A percentile compares a stretch with the other conserved stretches of the same genome.
phyloP scores from a whole-genome alignment of 2,329 filamentous ascomycete species.

The Fusarium sambucinum region DNA sequence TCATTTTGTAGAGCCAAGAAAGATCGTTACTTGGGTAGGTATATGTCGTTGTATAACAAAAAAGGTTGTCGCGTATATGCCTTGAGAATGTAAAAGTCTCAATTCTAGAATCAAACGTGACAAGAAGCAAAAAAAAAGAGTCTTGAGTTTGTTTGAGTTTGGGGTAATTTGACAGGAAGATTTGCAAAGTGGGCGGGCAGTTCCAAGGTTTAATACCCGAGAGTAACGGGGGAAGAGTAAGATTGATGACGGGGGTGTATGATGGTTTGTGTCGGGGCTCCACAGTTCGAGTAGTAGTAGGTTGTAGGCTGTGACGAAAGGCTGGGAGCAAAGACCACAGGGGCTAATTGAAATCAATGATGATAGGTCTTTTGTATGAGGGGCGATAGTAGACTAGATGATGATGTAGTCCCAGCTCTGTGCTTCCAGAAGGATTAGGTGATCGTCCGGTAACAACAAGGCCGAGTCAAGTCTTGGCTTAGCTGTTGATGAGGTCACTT shows the following conservation, averaged over 20 bases:
- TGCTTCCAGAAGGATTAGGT: constrained; percentile 15
- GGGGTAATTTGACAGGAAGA: constrained; percentile 3
- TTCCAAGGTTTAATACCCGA: constrained; percentile 35
- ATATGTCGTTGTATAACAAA: not conserved
- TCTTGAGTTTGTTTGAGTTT: constrained; percentile 12
- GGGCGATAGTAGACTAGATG: constrained; percentile 16
- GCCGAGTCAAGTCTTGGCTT: constrained; percentile 16
- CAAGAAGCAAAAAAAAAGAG: not conserved
- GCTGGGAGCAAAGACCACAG: constrained; percentile 6
- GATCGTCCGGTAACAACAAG: constrained; percentile 31
- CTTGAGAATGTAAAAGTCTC: constrained; percentile 2
- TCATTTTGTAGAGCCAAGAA: constrained; percentile 48
- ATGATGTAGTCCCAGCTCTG: constrained; percentile 22
- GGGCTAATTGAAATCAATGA: constrained; percentile 4
- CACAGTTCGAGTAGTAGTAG: not conserved
- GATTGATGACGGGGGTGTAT: constrained; percentile 28
- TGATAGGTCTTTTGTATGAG: constrained; percentile 15
- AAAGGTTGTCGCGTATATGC: constrained; percentile 1
- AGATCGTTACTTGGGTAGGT: not conserved
- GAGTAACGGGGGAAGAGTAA: constrained; percentile 3
- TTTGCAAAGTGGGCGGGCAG: constrained; percentile 32
- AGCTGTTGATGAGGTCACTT: constrained; percentile 25
- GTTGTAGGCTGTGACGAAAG: constrained; percentile 4
- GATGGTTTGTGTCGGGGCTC: constrained; percentile 6
- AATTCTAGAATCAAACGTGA: constrained; percentile 1